Evolutionary conservation across 495 filamentous ascomycete genomes (phyloP), one percentile per base, ranked within the genome.

Genomic region (Lasiosphaeriaceae sp.): DNA sequence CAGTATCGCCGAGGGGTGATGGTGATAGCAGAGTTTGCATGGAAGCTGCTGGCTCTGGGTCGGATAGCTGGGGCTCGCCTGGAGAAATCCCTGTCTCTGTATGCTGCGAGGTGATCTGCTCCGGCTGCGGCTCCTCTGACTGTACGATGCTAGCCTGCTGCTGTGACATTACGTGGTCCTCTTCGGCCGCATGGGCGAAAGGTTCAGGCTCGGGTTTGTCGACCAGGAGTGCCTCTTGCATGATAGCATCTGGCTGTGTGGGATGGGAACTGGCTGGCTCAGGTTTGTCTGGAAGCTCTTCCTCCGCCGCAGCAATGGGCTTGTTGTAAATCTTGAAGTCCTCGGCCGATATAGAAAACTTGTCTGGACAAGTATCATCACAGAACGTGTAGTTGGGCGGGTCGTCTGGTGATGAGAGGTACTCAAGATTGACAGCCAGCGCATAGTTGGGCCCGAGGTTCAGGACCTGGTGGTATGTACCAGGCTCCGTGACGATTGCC

Each of bases 401-500:
- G 26, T 58, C 53, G 21, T 70, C 67, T 1, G 67, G 61, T 7
- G 67, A 70, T 3, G 67, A 70, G 3, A 51, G 37, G 55, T 70
- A 70, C 29, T 70, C 67, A n/a, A 70, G 29, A 43, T 70, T 70
- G 52, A 70, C 62, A 31, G 67, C 67, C n/a, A 70, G 20, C 2
- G 67, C 67, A 47, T 70, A 70, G 46, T 70, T 70, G 8, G 66
- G 64, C 0, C 67, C 67, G 3, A 68, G 59, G 23, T 70, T 70
- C n/a, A 70, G 53, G n/a, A 70, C 67, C 46, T 70, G 67, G 47
- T 70, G 67, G 37, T 70, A 70, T 11, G 67, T 70, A 16, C 66
- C 67, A 1, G 67, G 67, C 46, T 70, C 67, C 12, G 67, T 70
- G 20, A 70, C 61, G 9, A 70, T 52, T 12, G 67, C 67, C n/a